Evolutionary conservation across 148 eudicot genomes (phyloP).

Genomic region (Cornus kousa): DNA sequence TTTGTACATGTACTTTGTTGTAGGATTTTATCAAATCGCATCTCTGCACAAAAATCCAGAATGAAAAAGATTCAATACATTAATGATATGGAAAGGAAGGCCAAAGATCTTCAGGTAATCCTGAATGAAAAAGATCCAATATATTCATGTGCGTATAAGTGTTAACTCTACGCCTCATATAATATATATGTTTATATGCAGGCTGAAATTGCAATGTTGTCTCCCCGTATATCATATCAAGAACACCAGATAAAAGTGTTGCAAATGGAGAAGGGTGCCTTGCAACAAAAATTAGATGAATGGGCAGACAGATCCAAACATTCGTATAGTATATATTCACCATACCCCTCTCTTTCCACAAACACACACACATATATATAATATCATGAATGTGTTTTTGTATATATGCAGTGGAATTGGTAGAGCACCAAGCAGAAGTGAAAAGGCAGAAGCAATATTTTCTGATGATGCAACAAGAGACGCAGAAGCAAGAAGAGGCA

Average conservation of each 20-base stretch:
- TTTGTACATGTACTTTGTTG: not conserved
- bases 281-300: not conserved
- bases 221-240: not conserved
- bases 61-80: conserved; percentile 11
- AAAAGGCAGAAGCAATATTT: not conserved
- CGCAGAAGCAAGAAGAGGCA: not conserved
- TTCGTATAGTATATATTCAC: not conserved
- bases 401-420: not conserved
- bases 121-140: no score
- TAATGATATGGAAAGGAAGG: conserved; percentile 10
- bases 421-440: not conserved
- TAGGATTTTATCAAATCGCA: conserved; percentile 26
- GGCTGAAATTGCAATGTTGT: not conserved
- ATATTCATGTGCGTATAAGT: no score
- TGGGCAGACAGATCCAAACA: not conserved
- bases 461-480: not conserved
- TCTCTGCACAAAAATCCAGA: conserved; percentile 24
- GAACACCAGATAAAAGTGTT: not conserved
- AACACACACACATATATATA: not conserved
- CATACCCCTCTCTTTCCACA: not conserved
- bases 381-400: not conserved
- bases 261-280: not conserved
- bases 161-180: not conserved
- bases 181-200: not conserved
- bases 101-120: conserved; percentile 16